phyloP scores from a whole-genome alignment of 768 basidiomycete genomes.

The Scleroderma citrinum region DNA sequence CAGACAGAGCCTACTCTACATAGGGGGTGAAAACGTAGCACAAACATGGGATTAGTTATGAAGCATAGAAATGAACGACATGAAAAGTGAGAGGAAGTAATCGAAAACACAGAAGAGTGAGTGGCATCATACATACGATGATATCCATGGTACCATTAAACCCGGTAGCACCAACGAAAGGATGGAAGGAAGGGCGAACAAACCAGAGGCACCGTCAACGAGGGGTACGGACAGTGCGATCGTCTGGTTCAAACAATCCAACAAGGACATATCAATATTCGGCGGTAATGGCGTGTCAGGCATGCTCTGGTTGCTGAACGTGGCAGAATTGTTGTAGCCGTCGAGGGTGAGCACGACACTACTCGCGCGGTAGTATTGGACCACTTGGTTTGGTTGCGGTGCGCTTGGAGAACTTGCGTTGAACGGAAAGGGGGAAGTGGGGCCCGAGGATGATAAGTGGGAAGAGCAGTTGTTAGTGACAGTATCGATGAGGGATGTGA shows the following conservation, averaged over 20 bases:
- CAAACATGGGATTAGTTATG: too few species aligned
- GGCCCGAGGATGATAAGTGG: slow-evolving; percentile 26
- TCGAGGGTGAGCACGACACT: slow-evolving; percentile 56
- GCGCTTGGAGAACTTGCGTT: slow-evolving; percentile 21
- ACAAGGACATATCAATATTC: slow-evolving; percentile 42
- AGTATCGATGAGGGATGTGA: slow-evolving; percentile 37
- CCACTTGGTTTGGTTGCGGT: slow-evolving; percentile 44
- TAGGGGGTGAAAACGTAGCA: too few species aligned
- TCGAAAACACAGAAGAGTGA: too few species aligned
- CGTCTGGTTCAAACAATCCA: slow-evolving; percentile 57
- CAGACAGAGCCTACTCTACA: too few species aligned
- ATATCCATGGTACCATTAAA: background rate
- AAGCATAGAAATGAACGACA: too few species aligned
- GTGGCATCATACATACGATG: background rate
- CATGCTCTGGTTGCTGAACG: slow-evolving; percentile 34
- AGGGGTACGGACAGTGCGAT: slow-evolving; percentile 58
- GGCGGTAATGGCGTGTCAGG: slow-evolving; percentile 47
- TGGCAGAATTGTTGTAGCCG: slow-evolving; percentile 60
- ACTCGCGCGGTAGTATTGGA: slow-evolving; percentile 67
- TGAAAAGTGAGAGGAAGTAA: too few species aligned
- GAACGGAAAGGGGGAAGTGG: slow-evolving; percentile 28
- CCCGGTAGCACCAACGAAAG: background rate
- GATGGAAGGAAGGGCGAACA: background rate
- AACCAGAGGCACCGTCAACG: slow-evolving; percentile 31
- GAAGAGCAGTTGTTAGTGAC: slow-evolving; percentile 42